These are phyloP conservation scores for Ceratobasidium sp. DNA, from an alignment of 1,284 basidiomycete genomes.

Conservation along the genomic window DNA sequence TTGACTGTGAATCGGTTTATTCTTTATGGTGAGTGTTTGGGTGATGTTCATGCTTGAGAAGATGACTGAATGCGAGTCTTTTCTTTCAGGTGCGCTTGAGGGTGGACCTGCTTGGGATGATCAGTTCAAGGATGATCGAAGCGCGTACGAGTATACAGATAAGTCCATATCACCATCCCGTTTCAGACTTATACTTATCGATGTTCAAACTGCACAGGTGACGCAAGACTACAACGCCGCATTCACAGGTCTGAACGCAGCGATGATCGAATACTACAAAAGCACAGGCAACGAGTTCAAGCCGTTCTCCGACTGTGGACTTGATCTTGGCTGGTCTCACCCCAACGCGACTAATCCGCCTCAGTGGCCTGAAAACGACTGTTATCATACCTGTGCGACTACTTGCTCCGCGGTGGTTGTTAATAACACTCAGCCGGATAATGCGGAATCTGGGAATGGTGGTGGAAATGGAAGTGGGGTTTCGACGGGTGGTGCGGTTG, in stretches of 20 bases:
- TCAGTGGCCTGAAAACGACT: slow-evolving; percentile 46
- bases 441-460: neutral
- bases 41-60: too few species aligned
- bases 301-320: slow-evolving; percentile 48
- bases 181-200: slow-evolving; percentile 9
- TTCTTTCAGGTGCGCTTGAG: slow-evolving; percentile 45
- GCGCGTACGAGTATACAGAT: slow-evolving; percentile 48
- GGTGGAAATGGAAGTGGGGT: neutral
- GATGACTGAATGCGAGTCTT: too few species aligned
- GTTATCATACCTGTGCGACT: slow-evolving; percentile 48
- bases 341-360: slow-evolving; percentile 47
- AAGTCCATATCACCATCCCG: slow-evolving; percentile 17
- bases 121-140: slow-evolving; percentile 47
- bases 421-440: neutral
- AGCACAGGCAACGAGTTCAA: slow-evolving; percentile 45
- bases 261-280: slow-evolving; percentile 44
- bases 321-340: slow-evolving; percentile 49
- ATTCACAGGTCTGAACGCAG: slow-evolving; percentile 50
- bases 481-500: neutral
- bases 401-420: neutral
- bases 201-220: slow-evolving; percentile 43
- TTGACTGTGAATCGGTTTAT: slow-evolving; percentile 48
- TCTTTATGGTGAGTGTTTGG: slow-evolving; percentile 39
- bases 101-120: slow-evolving; percentile 49
- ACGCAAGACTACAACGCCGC: slow-evolving; percentile 49